Base-by-base conservation (phyloP, 2,329 filamentous ascomycete genomes). In the Neofusicoccum laricinum region DNA sequence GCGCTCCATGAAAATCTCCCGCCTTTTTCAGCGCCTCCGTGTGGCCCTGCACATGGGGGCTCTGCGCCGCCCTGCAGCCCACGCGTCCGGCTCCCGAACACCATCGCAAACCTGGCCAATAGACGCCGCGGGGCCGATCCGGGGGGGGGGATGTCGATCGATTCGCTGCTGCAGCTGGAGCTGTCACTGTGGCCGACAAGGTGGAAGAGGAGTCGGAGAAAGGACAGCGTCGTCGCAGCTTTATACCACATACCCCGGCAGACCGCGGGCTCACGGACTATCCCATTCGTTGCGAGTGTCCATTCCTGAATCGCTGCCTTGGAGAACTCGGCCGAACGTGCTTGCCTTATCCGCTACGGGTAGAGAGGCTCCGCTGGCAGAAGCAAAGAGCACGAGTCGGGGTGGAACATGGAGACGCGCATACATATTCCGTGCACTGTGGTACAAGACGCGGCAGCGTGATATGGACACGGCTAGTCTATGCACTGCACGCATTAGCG, bases 31-130 rank as follows among this genome's bases (percentile, higher is more conserved):
- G 19, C 11, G 45, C 10, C 17, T 17, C 19, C 19, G 10, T 21
- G 7, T 25, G 21, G 21, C 25, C 51, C 34, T 55, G n/a, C 15
- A 36, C 38, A 43, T n/a, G 38, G 12, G 36, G 30, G 53, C 40
- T 30, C 38, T n/a, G 30, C 21, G 53, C 53, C 53, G 53, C 30
- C 53, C 53, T 58, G 53, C 53, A 58, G 53, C 40, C 53, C 53
- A 43, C 25, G 53, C 53, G 43, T 45, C 21, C 15, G 17, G 17
- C 40, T 55, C 14, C 17, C 49, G 36, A 7, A 10, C 48, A 21
- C 48, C 48, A 34, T 50, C 25, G 30, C 38, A 21, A 34, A 21
- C 53, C 53, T 45, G 53, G 21, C 53, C 40, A 45, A 45, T 58
- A 38, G 40, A 34, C 25, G 48, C 48, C 25, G 45, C 32, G 25